These are phyloP conservation scores for Rhizophora apiculata DNA, from an alignment of 345 rosid species.

Conservation along the genomic window DNA sequence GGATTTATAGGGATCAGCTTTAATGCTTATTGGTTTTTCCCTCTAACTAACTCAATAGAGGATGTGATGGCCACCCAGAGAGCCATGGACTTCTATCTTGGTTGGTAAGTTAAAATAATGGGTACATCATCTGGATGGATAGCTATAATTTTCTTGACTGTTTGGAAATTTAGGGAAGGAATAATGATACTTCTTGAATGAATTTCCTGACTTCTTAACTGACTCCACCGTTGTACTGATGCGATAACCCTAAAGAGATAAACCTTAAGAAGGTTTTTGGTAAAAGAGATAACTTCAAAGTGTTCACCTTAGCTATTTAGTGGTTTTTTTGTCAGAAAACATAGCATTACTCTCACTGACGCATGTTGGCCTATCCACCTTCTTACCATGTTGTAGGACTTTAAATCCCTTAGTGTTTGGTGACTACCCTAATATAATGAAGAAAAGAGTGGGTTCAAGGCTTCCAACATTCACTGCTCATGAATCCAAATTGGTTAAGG, in stretches of 20 bases:
- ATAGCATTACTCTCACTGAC: not conserved
- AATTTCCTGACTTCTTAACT: too few relatives aligned
- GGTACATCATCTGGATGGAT: too few relatives aligned
- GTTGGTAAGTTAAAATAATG: conserved; percentile 28
- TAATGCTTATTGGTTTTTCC: too few relatives aligned
- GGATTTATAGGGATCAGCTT: too few relatives aligned
- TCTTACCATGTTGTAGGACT: conserved; percentile 40
- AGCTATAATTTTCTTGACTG: not conserved
- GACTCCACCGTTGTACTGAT: too few relatives aligned
- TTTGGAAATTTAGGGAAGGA: too few relatives aligned
- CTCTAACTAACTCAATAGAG: conserved; percentile 17
- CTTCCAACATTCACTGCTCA: conserved; percentile 50
- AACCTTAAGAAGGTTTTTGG: too few relatives aligned
- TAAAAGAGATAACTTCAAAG: too few relatives aligned
- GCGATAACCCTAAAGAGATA: too few relatives aligned
- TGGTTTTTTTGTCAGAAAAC: not conserved
- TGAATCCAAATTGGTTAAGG: conserved; percentile 59
- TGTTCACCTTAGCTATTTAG: too few relatives aligned
- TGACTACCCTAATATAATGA: conserved; percentile 69
- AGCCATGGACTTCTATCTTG: conserved; percentile 36
- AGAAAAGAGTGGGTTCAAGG: conserved; percentile 54
- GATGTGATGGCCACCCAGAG: conserved; percentile 38
- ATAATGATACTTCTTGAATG: too few relatives aligned
- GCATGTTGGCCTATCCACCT: not conserved
- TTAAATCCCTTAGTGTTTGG: conserved; percentile 64